Evolutionary conservation across 768 basidiomycete genomes (phyloP), one percentile per base, ranked within the genome.

Genomic region (Podaxis sp.): DNA sequence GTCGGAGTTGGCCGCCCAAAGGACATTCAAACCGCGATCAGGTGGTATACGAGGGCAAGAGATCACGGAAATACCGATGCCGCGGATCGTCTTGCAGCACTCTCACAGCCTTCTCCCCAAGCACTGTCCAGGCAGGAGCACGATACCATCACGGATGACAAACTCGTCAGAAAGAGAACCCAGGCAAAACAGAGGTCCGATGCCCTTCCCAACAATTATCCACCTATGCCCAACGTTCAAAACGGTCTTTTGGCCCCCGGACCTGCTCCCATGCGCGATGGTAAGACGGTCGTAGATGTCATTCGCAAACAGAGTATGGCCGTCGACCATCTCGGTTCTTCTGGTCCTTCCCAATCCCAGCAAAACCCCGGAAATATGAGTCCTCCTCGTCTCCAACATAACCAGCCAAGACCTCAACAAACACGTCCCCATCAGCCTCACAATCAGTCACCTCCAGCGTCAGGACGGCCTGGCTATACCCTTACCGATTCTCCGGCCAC

Each of bases 1-100:
- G 91, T 98, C 1, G 96, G 96, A 1, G 90, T 99, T 5, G 95
- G 94, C 0, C 86, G 89, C 0, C 54, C 71, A 10, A 86, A 84
- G 69, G 84, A 90, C 69, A 58, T 92, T 40, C 82, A 81, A 0
- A 78, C 78, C 6, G 92, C 95, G 1, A 77, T 79, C 62, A 83
- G 76, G 70, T 99, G 95, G 95, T 99, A 99, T 11, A 61, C 41
- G 0, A 70, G 93, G 87, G 95, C 96, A 0, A 77, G 86, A 20
- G 78, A 85, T 22, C 88, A 93, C 58, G 90, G 89, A 1, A 96
- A 96, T 70, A 65, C 80, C 1, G 96, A 99, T 68, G 96, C 96
- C 0, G 69, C 74, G 2, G 86, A 87, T 17, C 88, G 95, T 1
- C 78, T 97, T 33, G 71, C 74, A 0, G 95, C 90, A 0, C 80